Conservation (phyloP, 2,329 filamentous ascomycete species). For the Fusarium tupiense region DNA sequence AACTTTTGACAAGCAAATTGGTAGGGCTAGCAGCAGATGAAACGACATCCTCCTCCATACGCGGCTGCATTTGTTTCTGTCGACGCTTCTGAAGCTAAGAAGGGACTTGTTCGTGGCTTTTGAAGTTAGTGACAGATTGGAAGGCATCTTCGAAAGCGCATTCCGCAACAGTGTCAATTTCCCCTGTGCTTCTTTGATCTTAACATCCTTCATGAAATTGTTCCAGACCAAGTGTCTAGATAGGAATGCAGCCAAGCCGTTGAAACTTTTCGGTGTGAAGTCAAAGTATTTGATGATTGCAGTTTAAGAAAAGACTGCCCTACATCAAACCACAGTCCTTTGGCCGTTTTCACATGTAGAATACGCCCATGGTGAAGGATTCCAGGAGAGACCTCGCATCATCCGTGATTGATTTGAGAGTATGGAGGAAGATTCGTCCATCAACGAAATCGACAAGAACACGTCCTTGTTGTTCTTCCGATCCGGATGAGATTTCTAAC, state of each 20-base stretch:
- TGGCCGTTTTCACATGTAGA: conserved; percentile 1
- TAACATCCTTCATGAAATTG: conserved; percentile 55
- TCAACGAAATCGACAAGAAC: not conserved
- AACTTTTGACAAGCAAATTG: conserved; percentile 67
- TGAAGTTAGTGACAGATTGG: conserved; percentile 60
- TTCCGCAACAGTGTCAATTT: conserved; percentile 40
- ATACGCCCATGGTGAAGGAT: conserved; percentile 1
- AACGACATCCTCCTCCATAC: conserved; percentile 72
- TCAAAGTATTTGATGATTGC: not conserved
- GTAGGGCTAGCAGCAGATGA: conserved; percentile 77
- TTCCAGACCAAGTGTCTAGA: conserved; percentile 61
- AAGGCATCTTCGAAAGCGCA: conserved; percentile 61
- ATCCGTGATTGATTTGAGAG: conserved; percentile 27
- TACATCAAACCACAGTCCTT: not conserved
- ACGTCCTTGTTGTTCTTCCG: not conserved
- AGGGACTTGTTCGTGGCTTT: conserved; percentile 35
- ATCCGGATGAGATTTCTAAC: not conserved
- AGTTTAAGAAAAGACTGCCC: not conserved
- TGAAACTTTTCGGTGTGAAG: not conserved
- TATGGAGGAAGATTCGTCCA: conserved; percentile 39
- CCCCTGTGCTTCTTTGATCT: conserved; percentile 48
- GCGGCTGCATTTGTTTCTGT: conserved; percentile 57
- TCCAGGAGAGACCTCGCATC: not conserved
- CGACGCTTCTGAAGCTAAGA: conserved; percentile 55
- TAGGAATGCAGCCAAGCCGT: conserved; percentile 49